These are phyloP conservation scores for Citrus medica DNA, from an alignment of 345 rosid genomes.

Conservation along the genomic window DNA sequence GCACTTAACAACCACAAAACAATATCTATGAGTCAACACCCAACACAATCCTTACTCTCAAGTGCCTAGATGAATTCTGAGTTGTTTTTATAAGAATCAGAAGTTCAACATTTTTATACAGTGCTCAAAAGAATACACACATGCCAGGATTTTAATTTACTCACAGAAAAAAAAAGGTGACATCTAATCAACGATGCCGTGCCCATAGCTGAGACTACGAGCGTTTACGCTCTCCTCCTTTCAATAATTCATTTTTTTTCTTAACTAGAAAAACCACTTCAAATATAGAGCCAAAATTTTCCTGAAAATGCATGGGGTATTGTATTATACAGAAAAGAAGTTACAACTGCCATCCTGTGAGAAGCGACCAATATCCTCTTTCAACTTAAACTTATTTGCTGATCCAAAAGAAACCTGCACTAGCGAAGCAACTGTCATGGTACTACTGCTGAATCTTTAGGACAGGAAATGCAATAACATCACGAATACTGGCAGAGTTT, in stretches of 20 bases:
- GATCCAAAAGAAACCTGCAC: background rate
- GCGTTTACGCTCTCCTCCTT: background rate
- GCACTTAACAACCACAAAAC: no score
- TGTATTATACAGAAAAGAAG: background rate
- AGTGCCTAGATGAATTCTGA: background rate
- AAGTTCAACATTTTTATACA: background rate
- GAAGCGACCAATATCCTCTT: background rate
- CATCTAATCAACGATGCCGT: background rate
- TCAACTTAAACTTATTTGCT: background rate
- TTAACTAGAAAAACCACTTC: background rate
- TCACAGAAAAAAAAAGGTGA: background rate
- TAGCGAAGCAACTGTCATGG: background rate
- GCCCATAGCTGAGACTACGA: background rate
- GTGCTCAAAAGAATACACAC: background rate
- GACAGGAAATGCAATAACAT: slow-evolving; percentile 92
- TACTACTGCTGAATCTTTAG: slow-evolving; percentile 67
- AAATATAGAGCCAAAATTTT: slow-evolving; percentile 1
- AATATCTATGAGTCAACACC: no score
- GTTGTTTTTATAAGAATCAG: background rate
- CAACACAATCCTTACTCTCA: no score
- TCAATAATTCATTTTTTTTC: background rate
- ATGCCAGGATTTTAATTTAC: background rate
- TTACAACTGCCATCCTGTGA: background rate
- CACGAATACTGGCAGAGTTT: slow-evolving; percentile 80
- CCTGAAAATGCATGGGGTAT: background rate